A percentile compares a stretch with the other conserved stretches of the same genome.
These are phyloP conservation scores for Wallacemonas collosoma DNA, from an alignment of 208 protist species.

Conservation along the genomic window DNA sequence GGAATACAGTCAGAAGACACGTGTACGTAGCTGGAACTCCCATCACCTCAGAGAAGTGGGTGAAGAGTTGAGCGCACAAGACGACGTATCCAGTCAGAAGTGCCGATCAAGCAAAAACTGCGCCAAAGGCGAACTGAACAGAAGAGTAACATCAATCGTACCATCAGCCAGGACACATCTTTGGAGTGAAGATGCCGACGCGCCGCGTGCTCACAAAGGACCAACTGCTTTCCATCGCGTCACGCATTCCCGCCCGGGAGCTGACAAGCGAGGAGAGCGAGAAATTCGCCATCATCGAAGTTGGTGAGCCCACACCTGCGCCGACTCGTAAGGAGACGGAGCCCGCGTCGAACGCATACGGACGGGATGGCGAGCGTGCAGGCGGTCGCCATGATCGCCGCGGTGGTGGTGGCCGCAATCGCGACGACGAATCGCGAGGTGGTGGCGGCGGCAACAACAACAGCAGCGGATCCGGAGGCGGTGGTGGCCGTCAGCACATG, in stretches of 20 bases:
- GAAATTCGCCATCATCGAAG: slow-evolving; percentile 77
- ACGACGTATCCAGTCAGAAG: not conserved
- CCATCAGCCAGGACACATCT: not conserved
- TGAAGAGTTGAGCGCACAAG: too few relatives aligned
- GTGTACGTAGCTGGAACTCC: too few relatives aligned
- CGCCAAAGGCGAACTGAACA: slow-evolving; percentile 3
- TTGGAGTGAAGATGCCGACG: slow-evolving; percentile 8
- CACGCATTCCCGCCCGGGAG: slow-evolving; percentile 26
- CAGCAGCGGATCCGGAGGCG: slow-evolving; percentile 1
- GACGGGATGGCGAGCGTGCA: slow-evolving; percentile 4
- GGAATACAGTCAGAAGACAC: too few relatives aligned
- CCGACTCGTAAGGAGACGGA: slow-evolving; percentile 41
- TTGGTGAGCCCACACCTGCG: slow-evolving; percentile 30
- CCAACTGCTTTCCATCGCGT: slow-evolving; percentile 57
- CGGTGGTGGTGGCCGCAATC: slow-evolving; percentile 18
- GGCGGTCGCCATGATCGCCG: slow-evolving; percentile 3
- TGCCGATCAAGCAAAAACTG: not conserved
- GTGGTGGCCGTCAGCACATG: slow-evolving; percentile 13
- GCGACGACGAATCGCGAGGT: slow-evolving; percentile 9
- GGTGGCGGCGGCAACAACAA: slow-evolving; percentile 11
- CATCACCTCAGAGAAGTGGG: too few relatives aligned
- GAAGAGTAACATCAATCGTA: not conserved
- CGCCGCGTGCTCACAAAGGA: slow-evolving; percentile 54
- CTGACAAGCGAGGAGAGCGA: slow-evolving; percentile 40
- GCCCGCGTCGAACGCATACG: slow-evolving; percentile 1